Evolutionary conservation across 1,284 basidiomycete species (phyloP).

Genomic region (Pseudomicrostroma phylloplanum): DNA sequence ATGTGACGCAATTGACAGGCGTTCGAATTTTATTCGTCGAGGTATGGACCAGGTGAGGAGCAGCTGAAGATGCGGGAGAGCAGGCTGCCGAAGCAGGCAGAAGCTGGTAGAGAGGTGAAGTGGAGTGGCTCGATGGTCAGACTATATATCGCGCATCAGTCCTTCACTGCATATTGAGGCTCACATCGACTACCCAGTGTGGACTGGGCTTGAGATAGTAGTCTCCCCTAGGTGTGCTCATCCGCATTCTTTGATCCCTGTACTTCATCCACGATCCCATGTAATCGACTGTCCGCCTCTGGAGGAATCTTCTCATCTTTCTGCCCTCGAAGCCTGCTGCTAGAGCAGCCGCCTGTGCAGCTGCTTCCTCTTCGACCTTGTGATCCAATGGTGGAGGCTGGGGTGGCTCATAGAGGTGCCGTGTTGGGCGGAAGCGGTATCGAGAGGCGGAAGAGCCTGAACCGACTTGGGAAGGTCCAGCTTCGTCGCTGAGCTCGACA

Average conservation of each 20-base stretch:
- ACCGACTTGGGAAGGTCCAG: neutral
- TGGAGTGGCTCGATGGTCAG: neutral
- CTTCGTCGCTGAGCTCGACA: neutral
- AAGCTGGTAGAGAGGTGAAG: constrained; percentile 57
- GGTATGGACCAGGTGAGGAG: constrained; percentile 93
- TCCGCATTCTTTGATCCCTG: neutral
- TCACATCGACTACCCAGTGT: constrained; percentile 26
- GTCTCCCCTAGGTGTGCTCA: constrained; percentile 6
- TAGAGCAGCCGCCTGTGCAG: constrained; percentile 55
- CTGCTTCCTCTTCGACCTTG: constrained; percentile 69
- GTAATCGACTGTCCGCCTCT: constrained; percentile 88
- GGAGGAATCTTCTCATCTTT: constrained; percentile 78
- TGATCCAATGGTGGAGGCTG: constrained; percentile 70
- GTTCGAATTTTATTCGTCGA: constrained; percentile 97
- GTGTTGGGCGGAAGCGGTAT: constrained; percentile 8
- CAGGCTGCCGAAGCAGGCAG: constrained; percentile 85
- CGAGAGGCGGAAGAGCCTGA: neutral
- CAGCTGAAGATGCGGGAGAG: constrained; percentile 79
- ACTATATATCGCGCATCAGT: neutral
- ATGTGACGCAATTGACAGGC: constrained; percentile 89
- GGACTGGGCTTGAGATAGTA: constrained; percentile 29
- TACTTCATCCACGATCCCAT: constrained; percentile 75
- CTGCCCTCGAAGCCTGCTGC: constrained; percentile 58
- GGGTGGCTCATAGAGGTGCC: constrained; percentile 56
- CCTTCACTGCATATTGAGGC: neutral